These are phyloP conservation scores for Lasiodiplodia gonubiensis DNA, from an alignment of 2,329 filamentous ascomycete species.

Conservation along the genomic window DNA sequence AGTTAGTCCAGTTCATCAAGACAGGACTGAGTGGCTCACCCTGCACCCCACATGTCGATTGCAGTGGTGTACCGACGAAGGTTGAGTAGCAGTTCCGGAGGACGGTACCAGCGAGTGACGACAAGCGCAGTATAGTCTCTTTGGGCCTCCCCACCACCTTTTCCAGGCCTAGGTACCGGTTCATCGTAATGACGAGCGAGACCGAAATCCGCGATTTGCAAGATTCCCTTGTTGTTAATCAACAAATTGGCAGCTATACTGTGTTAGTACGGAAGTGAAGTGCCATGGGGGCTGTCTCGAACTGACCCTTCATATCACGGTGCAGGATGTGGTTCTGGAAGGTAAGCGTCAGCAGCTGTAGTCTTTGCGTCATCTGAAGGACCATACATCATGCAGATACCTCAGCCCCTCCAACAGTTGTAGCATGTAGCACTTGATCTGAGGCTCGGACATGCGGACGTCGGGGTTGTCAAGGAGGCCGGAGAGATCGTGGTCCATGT, in stretches of 20 bases:
- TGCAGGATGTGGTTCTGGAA: constrained; percentile 73
- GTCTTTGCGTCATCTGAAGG: constrained; percentile 39
- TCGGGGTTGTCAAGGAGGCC: constrained; percentile 93
- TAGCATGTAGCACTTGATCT: constrained; percentile 98
- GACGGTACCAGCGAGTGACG: constrained; percentile 95
- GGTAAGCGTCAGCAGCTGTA: constrained; percentile 24
- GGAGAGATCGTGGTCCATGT: constrained; percentile 99
- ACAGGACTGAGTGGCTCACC: constrained; percentile 60
- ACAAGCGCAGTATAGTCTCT: constrained; percentile 96
- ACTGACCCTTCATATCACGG: constrained; percentile 82
- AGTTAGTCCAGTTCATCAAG: constrained; percentile 32
- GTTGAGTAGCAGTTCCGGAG: constrained; percentile 88
- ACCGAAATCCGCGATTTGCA: constrained; percentile 98
- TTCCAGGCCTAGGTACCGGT: constrained; percentile 73
- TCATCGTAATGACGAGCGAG: constrained; percentile 93
- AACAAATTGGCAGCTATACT: constrained; percentile 81
- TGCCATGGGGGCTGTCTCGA: constrained; percentile 37
- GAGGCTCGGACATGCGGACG: constrained; percentile 82
- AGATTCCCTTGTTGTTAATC: constrained; percentile 89
- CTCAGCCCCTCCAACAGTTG: constrained; percentile 88
- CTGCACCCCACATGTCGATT: constrained; percentile 98
- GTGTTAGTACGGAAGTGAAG: background rate
- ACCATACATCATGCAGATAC: constrained; percentile 76
- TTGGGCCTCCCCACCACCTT: constrained; percentile 80
- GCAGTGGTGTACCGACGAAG: constrained; percentile 93